Evolutionary conservation across 352 stramenopile species (phyloP).

Genomic region (Pythium diclinum): DNA sequence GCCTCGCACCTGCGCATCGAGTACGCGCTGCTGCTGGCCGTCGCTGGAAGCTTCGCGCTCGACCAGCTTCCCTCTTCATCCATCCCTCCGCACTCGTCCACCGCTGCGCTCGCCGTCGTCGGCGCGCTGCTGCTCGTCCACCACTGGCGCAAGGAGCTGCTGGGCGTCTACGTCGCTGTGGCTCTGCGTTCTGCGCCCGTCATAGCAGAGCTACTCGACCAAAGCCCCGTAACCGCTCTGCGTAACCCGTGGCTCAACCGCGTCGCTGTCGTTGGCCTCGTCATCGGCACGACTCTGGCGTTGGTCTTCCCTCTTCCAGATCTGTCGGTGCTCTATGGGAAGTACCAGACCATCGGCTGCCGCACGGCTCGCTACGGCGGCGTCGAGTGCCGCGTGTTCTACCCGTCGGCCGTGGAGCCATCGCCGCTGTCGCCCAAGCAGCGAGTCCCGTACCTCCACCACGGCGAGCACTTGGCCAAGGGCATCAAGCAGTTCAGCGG

Average conservation of each 20-base stretch:
- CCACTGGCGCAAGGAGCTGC: conserved; percentile 32
- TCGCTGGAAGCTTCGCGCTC: conserved; percentile 1
- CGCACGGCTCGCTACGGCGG: conserved; percentile 33
- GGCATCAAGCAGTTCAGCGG: conserved; percentile 48
- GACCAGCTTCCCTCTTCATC: conserved; percentile 6
- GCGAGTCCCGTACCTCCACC: conserved; percentile 39
- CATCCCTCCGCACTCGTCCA: conserved; percentile 10
- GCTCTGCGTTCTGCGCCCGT: conserved; percentile 8
- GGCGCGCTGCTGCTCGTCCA: conserved; percentile 28
- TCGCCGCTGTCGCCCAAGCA: not conserved
- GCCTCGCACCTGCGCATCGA: conserved; percentile 13
- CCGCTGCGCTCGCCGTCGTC: conserved; percentile 14
- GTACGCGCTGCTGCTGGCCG: conserved; percentile 27
- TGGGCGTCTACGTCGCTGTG: conserved; percentile 12
- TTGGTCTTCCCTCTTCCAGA: conserved; percentile 54
- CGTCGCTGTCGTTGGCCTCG: conserved; percentile 11
- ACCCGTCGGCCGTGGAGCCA: conserved; percentile 35
- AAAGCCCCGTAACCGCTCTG: not conserved
- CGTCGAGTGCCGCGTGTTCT: conserved; percentile 68
- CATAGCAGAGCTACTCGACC: conserved; percentile 1
- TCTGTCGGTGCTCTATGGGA: conserved; percentile 38
- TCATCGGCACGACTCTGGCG: conserved; percentile 30
- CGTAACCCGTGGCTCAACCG: not conserved
- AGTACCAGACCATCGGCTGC: conserved; percentile 48
- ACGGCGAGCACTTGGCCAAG: conserved; percentile 49